Percentiles rank a stretch among this genome's conserved stretches.
Evolutionary conservation across 768 basidiomycete species (phyloP).

Genomic region (Podaxis sp.): DNA sequence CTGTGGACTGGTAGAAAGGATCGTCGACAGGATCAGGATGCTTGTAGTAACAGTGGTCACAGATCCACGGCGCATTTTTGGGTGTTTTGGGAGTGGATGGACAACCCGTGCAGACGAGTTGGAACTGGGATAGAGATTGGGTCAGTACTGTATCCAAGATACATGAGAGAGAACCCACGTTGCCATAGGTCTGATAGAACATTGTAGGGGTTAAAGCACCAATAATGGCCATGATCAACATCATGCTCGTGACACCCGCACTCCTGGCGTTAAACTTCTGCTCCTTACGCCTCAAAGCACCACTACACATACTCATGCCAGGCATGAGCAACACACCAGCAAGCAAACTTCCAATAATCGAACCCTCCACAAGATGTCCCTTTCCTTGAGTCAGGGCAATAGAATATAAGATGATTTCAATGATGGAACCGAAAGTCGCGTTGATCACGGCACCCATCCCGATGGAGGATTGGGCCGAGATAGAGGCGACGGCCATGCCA

Average conservation of each 20-base stretch:
- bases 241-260: slow-evolving; percentile 97
- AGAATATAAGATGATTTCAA: slow-evolving; percentile 91
- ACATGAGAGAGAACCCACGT: slow-evolving; percentile 53
- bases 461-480: slow-evolving; percentile 97
- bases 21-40: slow-evolving; percentile 92
- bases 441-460: slow-evolving; percentile 99
- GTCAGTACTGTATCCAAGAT: background rate
- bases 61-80: slow-evolving; percentile 68
- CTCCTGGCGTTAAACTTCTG: slow-evolving; percentile 99
- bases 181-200: slow-evolving; percentile 98
- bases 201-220: slow-evolving; percentile 92
- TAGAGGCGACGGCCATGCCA: slow-evolving; percentile 98
- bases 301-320: slow-evolving; percentile 92
- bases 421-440: slow-evolving; percentile 97
- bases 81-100: slow-evolving; percentile 44
- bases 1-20: slow-evolving; percentile 95
- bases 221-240: slow-evolving; percentile 99
- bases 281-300: slow-evolving; percentile 88
- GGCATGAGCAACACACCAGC: slow-evolving; percentile 98
- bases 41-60: slow-evolving; percentile 91
- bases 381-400: slow-evolving; percentile 91
- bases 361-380: slow-evolving; percentile 94
- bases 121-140: slow-evolving; percentile 57
- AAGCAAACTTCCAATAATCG: slow-evolving; percentile 91
- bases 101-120: slow-evolving; percentile 82